These are phyloP conservation scores for Thelonectria discophora DNA, from an alignment of 2,329 filamentous ascomycete genomes.

Conservation along the genomic window DNA sequence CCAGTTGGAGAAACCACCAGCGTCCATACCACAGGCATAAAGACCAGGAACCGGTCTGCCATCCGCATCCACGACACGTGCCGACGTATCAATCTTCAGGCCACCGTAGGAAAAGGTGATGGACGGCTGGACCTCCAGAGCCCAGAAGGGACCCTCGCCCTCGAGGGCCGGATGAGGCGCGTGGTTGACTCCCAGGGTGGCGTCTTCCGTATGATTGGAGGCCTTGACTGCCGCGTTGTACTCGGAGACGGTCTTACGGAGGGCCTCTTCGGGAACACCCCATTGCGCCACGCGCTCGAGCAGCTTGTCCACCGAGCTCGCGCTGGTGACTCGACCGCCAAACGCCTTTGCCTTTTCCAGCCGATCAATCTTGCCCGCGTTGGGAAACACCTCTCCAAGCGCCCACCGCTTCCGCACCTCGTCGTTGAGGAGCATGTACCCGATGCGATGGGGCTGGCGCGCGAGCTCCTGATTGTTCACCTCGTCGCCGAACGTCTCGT, in stretches of 20 bases:
- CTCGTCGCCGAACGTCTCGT: conserved; percentile 29
- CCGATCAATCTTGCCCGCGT: conserved; percentile 27
- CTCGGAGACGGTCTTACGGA: conserved; percentile 10
- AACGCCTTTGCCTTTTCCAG: conserved; percentile 29
- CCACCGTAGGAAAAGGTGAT: conserved; percentile 28
- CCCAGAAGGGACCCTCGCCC: conserved; percentile 23
- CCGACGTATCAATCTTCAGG: conserved; percentile 20
- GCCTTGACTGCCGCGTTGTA: conserved; percentile 15
- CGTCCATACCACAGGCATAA: conserved; percentile 27
- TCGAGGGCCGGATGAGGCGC: conserved; percentile 20
- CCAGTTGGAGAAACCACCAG: conserved; percentile 27
- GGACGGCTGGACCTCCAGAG: conserved; percentile 28
- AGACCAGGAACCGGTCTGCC: conserved; percentile 19
- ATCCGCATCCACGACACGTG: conserved; percentile 14
- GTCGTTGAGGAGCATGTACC: conserved; percentile 29
- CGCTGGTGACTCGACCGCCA: conserved; percentile 25
- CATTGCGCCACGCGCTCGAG: conserved; percentile 16
- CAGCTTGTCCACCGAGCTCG: conserved; percentile 6
- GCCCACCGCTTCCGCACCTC: conserved; percentile 23
- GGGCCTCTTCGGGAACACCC: conserved; percentile 17
- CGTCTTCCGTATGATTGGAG: conserved; percentile 5
- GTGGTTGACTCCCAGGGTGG: conserved; percentile 18
- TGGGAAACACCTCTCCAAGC: conserved; percentile 25
- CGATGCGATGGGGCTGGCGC: conserved; percentile 20
- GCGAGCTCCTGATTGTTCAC: conserved; percentile 30